Conservation (phyloP, 2,329 filamentous ascomycete species). For the Aureobasidium sp. region DNA sequence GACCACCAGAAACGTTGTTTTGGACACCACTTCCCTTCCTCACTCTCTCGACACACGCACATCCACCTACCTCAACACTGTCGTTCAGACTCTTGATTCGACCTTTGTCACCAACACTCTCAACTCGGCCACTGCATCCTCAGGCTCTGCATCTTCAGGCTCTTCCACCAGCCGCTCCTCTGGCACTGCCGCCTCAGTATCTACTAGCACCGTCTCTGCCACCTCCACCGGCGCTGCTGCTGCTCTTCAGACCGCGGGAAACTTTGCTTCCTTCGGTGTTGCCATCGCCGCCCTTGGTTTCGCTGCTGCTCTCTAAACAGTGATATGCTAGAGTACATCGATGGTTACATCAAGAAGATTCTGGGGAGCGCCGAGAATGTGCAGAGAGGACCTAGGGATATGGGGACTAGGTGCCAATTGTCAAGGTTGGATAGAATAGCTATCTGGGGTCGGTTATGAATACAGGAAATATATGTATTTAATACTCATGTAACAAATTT, state of each 20-base stretch:
- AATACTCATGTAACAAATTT: neutral
- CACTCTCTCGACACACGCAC: neutral
- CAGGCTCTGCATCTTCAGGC: too few relatives aligned
- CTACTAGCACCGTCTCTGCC: neutral
- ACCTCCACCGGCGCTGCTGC: neutral
- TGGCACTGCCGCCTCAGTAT: neutral
- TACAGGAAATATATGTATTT: neutral
- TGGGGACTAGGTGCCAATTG: neutral
- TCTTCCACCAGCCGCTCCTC: neutral
- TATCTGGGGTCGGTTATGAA: neutral
- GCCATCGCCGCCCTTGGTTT: slow-evolving; percentile 1
- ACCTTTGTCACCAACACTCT: neutral
- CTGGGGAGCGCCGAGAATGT: neutral
- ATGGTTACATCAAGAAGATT: too few relatives aligned
- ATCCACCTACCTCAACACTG: neutral
- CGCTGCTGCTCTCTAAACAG: neutral
- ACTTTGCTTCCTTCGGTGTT: neutral
- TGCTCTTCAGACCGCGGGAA: neutral
- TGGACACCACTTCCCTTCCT: neutral
- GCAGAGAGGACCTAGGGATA: neutral
- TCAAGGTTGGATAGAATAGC: neutral
- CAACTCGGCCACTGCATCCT: neutral
- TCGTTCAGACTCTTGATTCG: neutral
- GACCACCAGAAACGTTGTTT: neutral
- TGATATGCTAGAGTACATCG: too few relatives aligned